Evolutionary conservation across 140 eudicot genomes (phyloP).

Genomic region (Senecio squalidus): DNA sequence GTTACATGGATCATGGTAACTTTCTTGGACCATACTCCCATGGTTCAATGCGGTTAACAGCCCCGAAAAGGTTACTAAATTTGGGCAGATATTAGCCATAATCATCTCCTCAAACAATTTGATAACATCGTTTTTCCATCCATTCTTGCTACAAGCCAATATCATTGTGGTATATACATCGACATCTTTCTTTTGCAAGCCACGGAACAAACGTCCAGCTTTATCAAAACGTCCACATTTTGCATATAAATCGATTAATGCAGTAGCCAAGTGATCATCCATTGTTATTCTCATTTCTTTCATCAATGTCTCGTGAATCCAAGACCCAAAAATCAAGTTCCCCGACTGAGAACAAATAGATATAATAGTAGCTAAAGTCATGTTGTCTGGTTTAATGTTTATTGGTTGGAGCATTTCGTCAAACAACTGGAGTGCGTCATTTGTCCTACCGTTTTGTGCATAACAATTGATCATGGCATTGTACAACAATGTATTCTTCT

Average conservation of each 20-base stretch:
- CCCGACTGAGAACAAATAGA: constrained; percentile 70
- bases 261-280: constrained; percentile 61
- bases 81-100: constrained; percentile 42
- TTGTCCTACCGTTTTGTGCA: constrained; percentile 50
- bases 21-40: constrained; percentile 57
- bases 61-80: constrained; percentile 59
- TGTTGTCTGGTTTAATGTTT: constrained; percentile 46
- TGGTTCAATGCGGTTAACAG: constrained; percentile 58
- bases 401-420: constrained; percentile 51
- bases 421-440: constrained; percentile 62
- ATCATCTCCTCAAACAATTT: constrained; percentile 56
- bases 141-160: constrained; percentile 64
- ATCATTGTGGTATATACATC: constrained; percentile 77
- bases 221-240: constrained; percentile 62
- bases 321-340: constrained; percentile 40
- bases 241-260: constrained; percentile 58
- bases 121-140: constrained; percentile 46
- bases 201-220: constrained; percentile 44
- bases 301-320: constrained; percentile 43
- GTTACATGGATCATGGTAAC: constrained; percentile 40
- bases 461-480: constrained; percentile 75
- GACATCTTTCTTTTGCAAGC: constrained; percentile 55
- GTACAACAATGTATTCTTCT: constrained; percentile 42
- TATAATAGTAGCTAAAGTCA: constrained; percentile 51
- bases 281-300: constrained; percentile 37